Evolutionary conservation across 1,284 basidiomycete genomes (phyloP).

Genomic region (Cutaneotrichosporon sp.): DNA sequence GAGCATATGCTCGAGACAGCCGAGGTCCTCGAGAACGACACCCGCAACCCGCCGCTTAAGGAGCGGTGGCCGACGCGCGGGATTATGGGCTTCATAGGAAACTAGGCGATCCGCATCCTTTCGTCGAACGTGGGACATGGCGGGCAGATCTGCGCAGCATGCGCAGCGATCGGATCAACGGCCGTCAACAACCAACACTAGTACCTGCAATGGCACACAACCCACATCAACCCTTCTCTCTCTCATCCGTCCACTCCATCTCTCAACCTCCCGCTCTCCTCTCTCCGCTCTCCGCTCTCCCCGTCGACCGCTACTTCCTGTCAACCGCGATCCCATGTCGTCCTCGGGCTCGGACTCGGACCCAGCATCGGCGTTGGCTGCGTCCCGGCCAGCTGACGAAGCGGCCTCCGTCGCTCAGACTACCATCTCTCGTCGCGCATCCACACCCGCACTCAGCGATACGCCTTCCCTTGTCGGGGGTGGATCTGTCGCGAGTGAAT

Average conservation of each 20-base stretch:
- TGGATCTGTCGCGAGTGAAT: too few species aligned
- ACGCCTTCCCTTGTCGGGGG: too few species aligned
- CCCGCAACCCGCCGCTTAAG: slow-evolving; percentile 1
- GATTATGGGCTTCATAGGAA: slow-evolving; percentile 3
- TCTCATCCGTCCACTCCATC: neutral
- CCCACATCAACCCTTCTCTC: neutral
- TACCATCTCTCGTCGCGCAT: too few species aligned
- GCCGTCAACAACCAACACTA: neutral
- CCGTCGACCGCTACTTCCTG: neutral
- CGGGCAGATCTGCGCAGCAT: neutral
- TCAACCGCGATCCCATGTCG: too few species aligned
- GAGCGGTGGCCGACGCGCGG: slow-evolving; percentile 2
- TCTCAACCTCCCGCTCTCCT: too few species aligned
- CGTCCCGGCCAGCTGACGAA: too few species aligned
- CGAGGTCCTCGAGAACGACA: slow-evolving; percentile 4
- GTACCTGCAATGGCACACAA: neutral
- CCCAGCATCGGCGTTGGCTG: too few species aligned
- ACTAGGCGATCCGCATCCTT: too few species aligned
- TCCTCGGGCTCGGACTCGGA: neutral
- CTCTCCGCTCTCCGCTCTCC: neutral
- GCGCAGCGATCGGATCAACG: neutral
- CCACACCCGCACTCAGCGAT: too few species aligned
- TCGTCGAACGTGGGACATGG: neutral
- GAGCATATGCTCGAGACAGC: slow-evolving; percentile 14
- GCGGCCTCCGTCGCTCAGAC: too few species aligned